Evolutionary conservation across 2,329 filamentous ascomycete genomes (phyloP).

Genomic region (Eutypa lata): DNA sequence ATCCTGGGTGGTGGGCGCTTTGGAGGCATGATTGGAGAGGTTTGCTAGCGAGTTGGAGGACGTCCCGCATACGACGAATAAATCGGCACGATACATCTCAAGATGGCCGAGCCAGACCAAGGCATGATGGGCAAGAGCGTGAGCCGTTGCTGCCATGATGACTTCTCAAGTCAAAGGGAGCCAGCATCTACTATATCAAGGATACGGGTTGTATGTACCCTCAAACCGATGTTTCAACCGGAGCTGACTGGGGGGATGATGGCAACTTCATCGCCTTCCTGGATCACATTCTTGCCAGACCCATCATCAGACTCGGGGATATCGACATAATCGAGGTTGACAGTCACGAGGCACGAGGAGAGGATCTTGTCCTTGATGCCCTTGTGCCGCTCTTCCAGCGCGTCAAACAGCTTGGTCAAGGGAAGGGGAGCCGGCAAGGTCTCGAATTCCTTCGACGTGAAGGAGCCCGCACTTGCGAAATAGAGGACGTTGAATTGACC

Average conservation of each 20-base stretch:
- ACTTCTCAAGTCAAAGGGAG: conserved; percentile 1
- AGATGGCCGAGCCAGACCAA: no score
- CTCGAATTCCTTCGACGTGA: conserved; percentile 67
- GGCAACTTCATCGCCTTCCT: conserved; percentile 77
- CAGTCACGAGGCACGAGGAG: conserved; percentile 69
- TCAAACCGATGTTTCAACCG: conserved; percentile 51
- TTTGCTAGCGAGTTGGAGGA: no score
- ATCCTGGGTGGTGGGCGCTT: no score
- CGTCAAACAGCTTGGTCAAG: conserved; percentile 59
- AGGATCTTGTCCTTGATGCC: conserved; percentile 69
- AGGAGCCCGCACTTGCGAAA: conserved; percentile 73
- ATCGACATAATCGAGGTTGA: conserved; percentile 81
- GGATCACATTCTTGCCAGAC: conserved; percentile 48
- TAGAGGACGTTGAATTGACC: conserved; percentile 79
- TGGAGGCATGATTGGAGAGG: no score
- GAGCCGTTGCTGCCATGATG: conserved; percentile 16
- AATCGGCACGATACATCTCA: neutral
- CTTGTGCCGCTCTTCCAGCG: conserved; percentile 65
- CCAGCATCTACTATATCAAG: no score
- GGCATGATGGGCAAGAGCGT: conserved; percentile 1
- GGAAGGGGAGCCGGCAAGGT: conserved; percentile 63
- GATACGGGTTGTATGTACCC: neutral
- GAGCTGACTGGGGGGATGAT: conserved; percentile 88
- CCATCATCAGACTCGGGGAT: conserved; percentile 45
- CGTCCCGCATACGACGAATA: no score